Percentiles rank a stretch among this genome's conserved stretches.
Conservation (phyloP, 208 protist species). For the Leishmania aethiopica region DNA sequence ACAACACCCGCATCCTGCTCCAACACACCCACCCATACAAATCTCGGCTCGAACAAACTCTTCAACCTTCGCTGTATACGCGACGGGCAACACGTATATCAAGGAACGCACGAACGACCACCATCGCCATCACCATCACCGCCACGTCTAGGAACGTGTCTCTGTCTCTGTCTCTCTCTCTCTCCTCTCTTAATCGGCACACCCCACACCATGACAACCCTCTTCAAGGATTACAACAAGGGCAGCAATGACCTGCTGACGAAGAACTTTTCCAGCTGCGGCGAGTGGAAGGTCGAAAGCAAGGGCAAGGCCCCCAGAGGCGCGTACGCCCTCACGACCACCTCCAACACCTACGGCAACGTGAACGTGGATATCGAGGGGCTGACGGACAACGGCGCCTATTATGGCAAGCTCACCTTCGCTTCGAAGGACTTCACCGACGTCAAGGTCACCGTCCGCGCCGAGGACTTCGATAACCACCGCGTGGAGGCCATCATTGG, state of each 20-base stretch:
- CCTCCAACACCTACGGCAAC: conserved; percentile 33
- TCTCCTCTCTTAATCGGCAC: neutral
- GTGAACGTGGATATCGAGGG: conserved; percentile 64
- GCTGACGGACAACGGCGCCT: conserved; percentile 25
- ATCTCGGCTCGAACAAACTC: too few relatives aligned
- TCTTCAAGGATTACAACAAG: conserved; percentile 84
- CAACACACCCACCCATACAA: too few relatives aligned
- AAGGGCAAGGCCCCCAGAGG: conserved; percentile 67
- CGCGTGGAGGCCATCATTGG: conserved; percentile 52
- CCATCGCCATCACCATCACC: too few relatives aligned
- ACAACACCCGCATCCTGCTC: too few relatives aligned
- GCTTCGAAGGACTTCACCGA: conserved; percentile 32
- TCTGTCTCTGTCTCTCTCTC: too few relatives aligned
- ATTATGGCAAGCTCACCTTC: conserved; percentile 50
- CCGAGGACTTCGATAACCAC: conserved; percentile 40
- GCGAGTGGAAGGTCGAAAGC: conserved; percentile 74
- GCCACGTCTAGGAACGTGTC: too few relatives aligned
- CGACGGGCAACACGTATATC: too few relatives aligned
- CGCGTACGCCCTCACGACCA: conserved; percentile 50
- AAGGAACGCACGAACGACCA: too few relatives aligned
- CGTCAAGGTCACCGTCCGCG: conserved; percentile 43
- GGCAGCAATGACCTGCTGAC: conserved; percentile 67
- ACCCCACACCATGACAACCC: conserved; percentile 5
- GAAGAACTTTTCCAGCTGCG: conserved; percentile 51
- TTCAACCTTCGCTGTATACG: too few relatives aligned